A percentile compares a stretch with the other conserved stretches of the same genome.
Evolutionary conservation across 306 rosid genomes (phyloP).

Genomic region (Casuarina cunninghamiana): DNA sequence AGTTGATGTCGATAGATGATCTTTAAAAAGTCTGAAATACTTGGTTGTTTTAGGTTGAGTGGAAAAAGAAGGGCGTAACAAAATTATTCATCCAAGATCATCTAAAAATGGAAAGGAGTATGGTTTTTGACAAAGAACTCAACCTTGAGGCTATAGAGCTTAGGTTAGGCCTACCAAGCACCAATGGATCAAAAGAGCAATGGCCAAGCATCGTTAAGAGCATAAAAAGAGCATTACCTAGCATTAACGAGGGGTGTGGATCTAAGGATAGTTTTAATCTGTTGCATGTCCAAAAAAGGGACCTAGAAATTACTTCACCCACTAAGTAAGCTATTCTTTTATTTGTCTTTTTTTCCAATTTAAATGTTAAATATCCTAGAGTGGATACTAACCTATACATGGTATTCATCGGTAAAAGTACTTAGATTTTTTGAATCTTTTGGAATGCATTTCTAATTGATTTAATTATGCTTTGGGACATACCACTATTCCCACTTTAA

Average conservation of each 20-base stretch:
- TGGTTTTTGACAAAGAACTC: constrained; percentile 24
- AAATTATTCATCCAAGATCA: neutral
- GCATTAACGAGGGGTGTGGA: neutral
- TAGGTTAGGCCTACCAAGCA: constrained; percentile 40
- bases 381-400: too few species aligned
- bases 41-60: too few species aligned
- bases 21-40: too few species aligned
- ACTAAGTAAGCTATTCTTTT: constrained; percentile 42
- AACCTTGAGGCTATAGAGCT: constrained; percentile 62
- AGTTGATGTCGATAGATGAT: too few species aligned
- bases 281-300: constrained; percentile 8
- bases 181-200: constrained; percentile 13
- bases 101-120: neutral
- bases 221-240: constrained; percentile 44
- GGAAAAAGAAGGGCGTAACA: neutral
- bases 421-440: too few species aligned
- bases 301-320: constrained; percentile 28
- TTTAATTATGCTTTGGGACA: too few species aligned
- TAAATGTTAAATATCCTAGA: neutral
- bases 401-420: too few species aligned
- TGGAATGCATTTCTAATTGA: too few species aligned
- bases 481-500: too few species aligned
- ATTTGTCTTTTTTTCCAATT: neutral
- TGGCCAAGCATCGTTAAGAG: neutral
- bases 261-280: neutral